Evolutionary conservation across 768 basidiomycete genomes (phyloP).

Genomic region (Lentinula edodes): DNA sequence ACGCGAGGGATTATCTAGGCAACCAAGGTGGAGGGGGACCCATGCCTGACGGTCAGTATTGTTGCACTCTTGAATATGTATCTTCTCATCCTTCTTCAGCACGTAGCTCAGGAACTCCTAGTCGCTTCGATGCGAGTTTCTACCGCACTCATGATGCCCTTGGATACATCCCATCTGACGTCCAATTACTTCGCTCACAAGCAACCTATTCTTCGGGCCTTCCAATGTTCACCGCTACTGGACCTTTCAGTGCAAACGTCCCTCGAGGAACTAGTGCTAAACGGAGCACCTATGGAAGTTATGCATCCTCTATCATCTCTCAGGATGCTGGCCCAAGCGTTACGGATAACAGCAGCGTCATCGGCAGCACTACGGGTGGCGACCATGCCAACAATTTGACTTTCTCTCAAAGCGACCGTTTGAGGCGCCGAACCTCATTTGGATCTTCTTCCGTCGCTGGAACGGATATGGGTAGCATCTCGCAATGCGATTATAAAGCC

Average conservation of each 20-base stretch:
- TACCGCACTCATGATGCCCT: constrained; percentile 93
- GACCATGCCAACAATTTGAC: constrained; percentile 44
- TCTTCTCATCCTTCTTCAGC: neutral
- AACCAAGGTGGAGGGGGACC: constrained; percentile 28
- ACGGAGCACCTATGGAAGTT: constrained; percentile 71
- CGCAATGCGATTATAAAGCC: constrained; percentile 81
- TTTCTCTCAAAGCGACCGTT: constrained; percentile 87
- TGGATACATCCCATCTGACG: constrained; percentile 92
- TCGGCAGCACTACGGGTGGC: constrained; percentile 25
- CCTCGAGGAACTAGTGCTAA: constrained; percentile 61
- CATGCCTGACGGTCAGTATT: constrained; percentile 37
- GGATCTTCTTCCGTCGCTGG: constrained; percentile 64
- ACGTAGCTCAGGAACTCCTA: constrained; percentile 80
- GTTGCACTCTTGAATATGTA: neutral
- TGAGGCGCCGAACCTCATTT: constrained; percentile 73
- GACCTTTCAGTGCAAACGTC: constrained; percentile 64
- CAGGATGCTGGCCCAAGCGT: constrained; percentile 76
- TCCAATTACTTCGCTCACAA: constrained; percentile 93
- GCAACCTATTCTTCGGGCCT: constrained; percentile 92
- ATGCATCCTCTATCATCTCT: constrained; percentile 90
- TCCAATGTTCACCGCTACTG: constrained; percentile 68
- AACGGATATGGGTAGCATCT: constrained; percentile 75
- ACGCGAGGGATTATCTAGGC: constrained; percentile 72
- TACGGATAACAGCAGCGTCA: constrained; percentile 57
- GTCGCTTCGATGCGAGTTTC: constrained; percentile 93